Conservation (phyloP, 75 land plant genomes). For the Selaginella tamariscina region DNA sequence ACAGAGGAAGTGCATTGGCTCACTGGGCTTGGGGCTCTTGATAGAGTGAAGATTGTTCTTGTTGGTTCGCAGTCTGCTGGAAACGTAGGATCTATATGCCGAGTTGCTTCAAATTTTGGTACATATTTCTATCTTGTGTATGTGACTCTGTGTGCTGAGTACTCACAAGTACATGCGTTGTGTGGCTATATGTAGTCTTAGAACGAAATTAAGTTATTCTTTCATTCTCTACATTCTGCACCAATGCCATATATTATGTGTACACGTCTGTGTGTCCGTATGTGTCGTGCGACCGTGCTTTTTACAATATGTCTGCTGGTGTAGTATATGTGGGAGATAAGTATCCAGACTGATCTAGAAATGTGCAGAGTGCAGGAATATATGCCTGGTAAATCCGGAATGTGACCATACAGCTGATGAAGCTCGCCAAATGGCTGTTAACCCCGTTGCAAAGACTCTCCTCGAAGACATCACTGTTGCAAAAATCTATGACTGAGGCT, state of each 20-base stretch:
- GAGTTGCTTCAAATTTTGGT: constrained; percentile 11
- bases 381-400: constrained; percentile 24
- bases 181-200: too few species aligned
- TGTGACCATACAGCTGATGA: constrained; percentile 21
- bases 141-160: too few species aligned
- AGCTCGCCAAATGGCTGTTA: constrained; percentile 22
- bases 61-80: constrained; percentile 7
- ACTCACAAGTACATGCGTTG: too few species aligned
- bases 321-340: too few species aligned
- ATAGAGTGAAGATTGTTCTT: neutral
- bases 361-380: constrained; percentile 26
- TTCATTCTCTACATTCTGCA: too few species aligned
- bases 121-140: too few species aligned
- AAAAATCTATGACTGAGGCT: constrained; percentile 16
- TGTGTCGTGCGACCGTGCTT: too few species aligned
- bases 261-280: too few species aligned
- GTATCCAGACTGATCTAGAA: too few species aligned
- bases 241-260: too few species aligned
- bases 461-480: constrained; percentile 15
- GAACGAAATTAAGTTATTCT: too few species aligned
- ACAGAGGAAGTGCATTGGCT: neutral
- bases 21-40: constrained; percentile 8
- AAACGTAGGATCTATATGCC: neutral
- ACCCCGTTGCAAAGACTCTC: constrained; percentile 12
- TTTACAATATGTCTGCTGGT: too few species aligned